Percentiles rank a stretch among this genome's conserved stretches.
These are phyloP conservation scores for Fusarium sp. DNA, from an alignment of 2,329 filamentous ascomycete species.

Conservation along the genomic window DNA sequence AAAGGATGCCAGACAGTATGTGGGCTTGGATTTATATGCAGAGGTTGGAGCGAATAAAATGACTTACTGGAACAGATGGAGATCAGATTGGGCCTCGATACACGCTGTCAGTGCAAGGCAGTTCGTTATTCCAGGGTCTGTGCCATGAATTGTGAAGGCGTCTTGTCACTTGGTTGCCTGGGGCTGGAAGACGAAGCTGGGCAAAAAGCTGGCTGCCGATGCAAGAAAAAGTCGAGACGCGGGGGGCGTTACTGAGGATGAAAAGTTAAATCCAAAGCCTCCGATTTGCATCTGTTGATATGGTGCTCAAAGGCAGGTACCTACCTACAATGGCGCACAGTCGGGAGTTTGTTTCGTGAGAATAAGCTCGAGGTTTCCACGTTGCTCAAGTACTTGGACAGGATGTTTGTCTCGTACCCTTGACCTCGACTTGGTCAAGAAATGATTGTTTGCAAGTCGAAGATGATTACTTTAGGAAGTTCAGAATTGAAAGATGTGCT, in stretches of 20 bases:
- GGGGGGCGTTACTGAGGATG: constrained; percentile 5
- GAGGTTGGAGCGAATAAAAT: constrained; percentile 21
- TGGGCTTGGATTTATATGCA: constrained; percentile 11
- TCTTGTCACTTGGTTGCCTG: constrained; percentile 33
- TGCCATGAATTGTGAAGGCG: constrained; percentile 26
- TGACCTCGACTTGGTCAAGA: neutral
- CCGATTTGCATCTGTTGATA: constrained; percentile 6
- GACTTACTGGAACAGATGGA: constrained; percentile 34
- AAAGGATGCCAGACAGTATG: constrained; percentile 15
- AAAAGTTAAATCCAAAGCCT: constrained; percentile 34
- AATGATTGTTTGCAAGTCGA: neutral
- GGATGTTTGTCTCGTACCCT: constrained; percentile 6
- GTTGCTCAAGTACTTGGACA: constrained; percentile 20
- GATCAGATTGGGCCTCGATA: constrained; percentile 22
- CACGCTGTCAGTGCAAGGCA: constrained; percentile 27
- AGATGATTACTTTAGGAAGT: neutral
- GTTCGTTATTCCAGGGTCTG: constrained; percentile 29
- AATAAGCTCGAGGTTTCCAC: constrained; percentile 17
- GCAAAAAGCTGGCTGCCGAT: constrained; percentile 22
- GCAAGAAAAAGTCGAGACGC: constrained; percentile 7
- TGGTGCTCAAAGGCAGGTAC: neutral
- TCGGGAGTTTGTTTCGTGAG: constrained; percentile 22
- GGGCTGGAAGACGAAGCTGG: constrained; percentile 26
- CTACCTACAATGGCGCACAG: constrained; percentile 27
- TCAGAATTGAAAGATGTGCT: neutral